phyloP scores from a whole-genome alignment of 163 green algal species.

The Scenedesmus sp. region DNA sequence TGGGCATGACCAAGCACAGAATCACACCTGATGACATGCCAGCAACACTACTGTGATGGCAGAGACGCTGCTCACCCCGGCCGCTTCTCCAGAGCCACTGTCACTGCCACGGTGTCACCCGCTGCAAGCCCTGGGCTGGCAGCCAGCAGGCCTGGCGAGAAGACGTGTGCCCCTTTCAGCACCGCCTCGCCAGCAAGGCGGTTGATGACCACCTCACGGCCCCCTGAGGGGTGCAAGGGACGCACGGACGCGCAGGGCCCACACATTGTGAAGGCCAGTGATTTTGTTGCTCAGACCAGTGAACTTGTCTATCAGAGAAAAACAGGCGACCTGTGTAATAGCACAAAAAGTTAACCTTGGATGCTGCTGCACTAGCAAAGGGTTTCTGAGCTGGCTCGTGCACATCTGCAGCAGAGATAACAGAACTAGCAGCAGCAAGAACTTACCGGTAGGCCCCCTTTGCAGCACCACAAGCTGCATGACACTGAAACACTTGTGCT shows the following conservation, averaged over 20 bases:
- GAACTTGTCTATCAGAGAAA: too few species aligned
- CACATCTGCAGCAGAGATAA: neutral
- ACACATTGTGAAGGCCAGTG: too few species aligned
- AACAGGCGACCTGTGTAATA: too few species aligned
- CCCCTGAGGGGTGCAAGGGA: too few species aligned
- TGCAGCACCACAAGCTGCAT: neutral
- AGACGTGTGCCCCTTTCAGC: constrained; percentile 82
- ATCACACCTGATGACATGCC: neutral
- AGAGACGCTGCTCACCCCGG: neutral
- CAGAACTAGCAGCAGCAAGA: neutral
- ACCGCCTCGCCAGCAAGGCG: constrained; percentile 85
- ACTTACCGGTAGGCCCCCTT: constrained; percentile 38
- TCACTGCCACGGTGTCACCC: constrained; percentile 60
- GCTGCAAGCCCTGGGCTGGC: constrained; percentile 61
- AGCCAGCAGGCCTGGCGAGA: constrained; percentile 79
- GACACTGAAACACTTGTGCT: neutral
- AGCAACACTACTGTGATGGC: neutral
- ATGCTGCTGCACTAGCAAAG: too few species aligned
- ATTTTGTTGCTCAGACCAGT: too few species aligned
- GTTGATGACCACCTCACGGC: constrained; percentile 72
- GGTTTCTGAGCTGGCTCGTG: too few species aligned
- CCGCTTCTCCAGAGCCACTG: constrained; percentile 35
- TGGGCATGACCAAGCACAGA: constrained; percentile 14
- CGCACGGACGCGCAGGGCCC: too few species aligned
- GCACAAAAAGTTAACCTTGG: too few species aligned